Conservation (phyloP, 2,329 filamentous ascomycete species). For the Fonsecaea multimorphosa region DNA sequence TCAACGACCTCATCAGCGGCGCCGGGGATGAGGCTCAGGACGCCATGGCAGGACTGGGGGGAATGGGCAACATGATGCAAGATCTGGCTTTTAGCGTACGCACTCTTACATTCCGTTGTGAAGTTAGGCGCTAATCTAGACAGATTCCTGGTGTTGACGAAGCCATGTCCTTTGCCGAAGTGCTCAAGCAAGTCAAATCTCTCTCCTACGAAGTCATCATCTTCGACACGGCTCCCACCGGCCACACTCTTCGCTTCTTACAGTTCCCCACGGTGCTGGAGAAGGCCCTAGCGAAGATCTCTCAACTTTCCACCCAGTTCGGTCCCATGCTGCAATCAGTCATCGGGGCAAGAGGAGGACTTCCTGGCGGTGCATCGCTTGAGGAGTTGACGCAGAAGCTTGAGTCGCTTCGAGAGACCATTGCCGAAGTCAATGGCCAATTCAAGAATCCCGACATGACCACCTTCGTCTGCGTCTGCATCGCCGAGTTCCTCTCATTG, state of each 20-base stretch:
- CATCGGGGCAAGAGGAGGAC: constrained; percentile 74
- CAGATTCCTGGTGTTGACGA: constrained; percentile 98
- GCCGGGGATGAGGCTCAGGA: constrained; percentile 74
- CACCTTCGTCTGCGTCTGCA: constrained; percentile 98
- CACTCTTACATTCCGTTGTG: constrained; percentile 14
- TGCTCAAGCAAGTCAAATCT: constrained; percentile 98
- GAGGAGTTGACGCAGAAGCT: constrained; percentile 93
- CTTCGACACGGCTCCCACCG: constrained; percentile 97
- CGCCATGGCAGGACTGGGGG: constrained; percentile 69
- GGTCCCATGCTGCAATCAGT: constrained; percentile 94
- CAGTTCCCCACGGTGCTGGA: constrained; percentile 98
- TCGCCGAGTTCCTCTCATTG: constrained; percentile 92
- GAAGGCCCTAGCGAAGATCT: constrained; percentile 97
- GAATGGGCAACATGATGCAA: constrained; percentile 96
- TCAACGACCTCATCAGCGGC: constrained; percentile 88
- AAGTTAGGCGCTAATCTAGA: constrained; percentile 4
- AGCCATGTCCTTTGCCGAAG: constrained; percentile 99
- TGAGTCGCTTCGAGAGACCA: constrained; percentile 89
- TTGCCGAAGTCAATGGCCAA: constrained; percentile 93
- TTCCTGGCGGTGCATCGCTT: constrained; percentile 92
- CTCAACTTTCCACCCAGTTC: constrained; percentile 90
- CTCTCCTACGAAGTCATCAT: constrained; percentile 99
- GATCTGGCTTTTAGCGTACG: constrained; percentile 89
- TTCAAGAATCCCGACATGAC: constrained; percentile 97
- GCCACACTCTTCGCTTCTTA: constrained; percentile 96